These are phyloP conservation scores for Neofusicoccum sp. DNA, from an alignment of 2,329 filamentous ascomycete genomes.

Conservation along the genomic window DNA sequence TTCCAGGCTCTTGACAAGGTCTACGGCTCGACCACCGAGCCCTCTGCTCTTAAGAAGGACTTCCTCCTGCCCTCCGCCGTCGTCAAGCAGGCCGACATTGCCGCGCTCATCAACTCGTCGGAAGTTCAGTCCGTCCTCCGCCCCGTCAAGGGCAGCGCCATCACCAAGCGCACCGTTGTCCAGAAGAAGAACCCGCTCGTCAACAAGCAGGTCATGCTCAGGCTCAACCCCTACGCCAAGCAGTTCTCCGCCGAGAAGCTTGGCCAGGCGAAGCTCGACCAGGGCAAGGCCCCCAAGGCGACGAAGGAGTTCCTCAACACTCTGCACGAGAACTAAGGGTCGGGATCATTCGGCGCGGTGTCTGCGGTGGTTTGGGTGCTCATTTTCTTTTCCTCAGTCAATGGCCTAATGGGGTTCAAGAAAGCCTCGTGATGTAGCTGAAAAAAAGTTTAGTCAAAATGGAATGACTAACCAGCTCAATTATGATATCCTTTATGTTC, in stretches of 20 bases:
- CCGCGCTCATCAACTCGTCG: slow-evolving; percentile 97
- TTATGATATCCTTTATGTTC: slow-evolving; percentile 13
- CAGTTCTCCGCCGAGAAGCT: slow-evolving; percentile 85
- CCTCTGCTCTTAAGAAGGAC: slow-evolving; percentile 96
- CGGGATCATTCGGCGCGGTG: slow-evolving; percentile 19
- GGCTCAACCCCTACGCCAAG: slow-evolving; percentile 96
- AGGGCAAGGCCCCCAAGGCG: slow-evolving; percentile 59
- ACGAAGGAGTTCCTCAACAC: slow-evolving; percentile 52
- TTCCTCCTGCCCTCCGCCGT: slow-evolving; percentile 93
- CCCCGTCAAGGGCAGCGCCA: slow-evolving; percentile 82
- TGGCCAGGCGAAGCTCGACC: slow-evolving; percentile 65
- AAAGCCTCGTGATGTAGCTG: slow-evolving; percentile 7
- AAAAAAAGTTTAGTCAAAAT: slow-evolving; percentile 16
- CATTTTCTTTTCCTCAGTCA: slow-evolving; percentile 12
- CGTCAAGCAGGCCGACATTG: slow-evolving; percentile 90
- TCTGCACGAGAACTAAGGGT: slow-evolving; percentile 49
- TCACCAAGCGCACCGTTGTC: slow-evolving; percentile 84
- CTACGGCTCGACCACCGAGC: slow-evolving; percentile 89
- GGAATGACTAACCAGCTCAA: slow-evolving; percentile 16
- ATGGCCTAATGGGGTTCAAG: slow-evolving; percentile 4
- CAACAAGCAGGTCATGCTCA: slow-evolving; percentile 98
- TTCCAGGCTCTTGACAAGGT: slow-evolving; percentile 96
- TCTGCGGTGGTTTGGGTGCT: slow-evolving; percentile 1
- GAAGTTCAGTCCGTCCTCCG: slow-evolving; percentile 96
- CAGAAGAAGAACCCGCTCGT: slow-evolving; percentile 99